Base-by-base conservation (phyloP, 768 basidiomycete genomes). In the Phlebiopsis gigantea region DNA sequence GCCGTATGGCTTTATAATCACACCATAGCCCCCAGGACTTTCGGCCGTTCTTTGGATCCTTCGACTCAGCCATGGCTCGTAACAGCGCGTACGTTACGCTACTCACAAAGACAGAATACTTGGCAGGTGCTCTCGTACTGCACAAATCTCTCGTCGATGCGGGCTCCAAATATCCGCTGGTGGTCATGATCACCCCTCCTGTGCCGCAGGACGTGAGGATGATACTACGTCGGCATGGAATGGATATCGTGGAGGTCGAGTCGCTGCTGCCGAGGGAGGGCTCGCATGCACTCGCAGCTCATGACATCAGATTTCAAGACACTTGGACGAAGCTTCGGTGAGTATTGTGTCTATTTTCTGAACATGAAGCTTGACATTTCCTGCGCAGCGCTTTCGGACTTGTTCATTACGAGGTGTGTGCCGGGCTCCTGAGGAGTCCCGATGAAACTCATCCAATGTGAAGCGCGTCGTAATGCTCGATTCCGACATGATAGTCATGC, bases 391-490 rank as follows among this genome's bases (percentile, higher is more conserved):
- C 72, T 0, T 93, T 90, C 63, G 86, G 83, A 60, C 70, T 91
- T 56, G 71, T 67, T 4, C 82, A 85, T 66, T 93, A 81, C 68
- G 83, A 87, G 46, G 89, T 85, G 70, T 57, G 73, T 58, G 46
- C 49, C 29, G 12, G 5, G 8, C 21, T 52, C 50, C 19, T 14
- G 5, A 8, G 17, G 22, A 10, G 17, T 39, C 34, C 34, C 8
- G 34, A 26, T 56, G 57, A 26, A 59, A 39, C 57, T 42, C 44
- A 45, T 15, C 8, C 34, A 39, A 39, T 39, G 29, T 10, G 52
- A 53, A 92, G 89, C 81, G 88, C 24, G 68, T 95, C 54, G 86
- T 93, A 54, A 77, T 95, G 34, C 71, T 95, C 49, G 93, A 96
- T 68, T 83, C 86, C 19, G 93, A 96, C 72, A 96, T 96, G 93